Evolutionary conservation across 441 rosid species (phyloP).

Genomic region (Macaranga tanarius): DNA sequence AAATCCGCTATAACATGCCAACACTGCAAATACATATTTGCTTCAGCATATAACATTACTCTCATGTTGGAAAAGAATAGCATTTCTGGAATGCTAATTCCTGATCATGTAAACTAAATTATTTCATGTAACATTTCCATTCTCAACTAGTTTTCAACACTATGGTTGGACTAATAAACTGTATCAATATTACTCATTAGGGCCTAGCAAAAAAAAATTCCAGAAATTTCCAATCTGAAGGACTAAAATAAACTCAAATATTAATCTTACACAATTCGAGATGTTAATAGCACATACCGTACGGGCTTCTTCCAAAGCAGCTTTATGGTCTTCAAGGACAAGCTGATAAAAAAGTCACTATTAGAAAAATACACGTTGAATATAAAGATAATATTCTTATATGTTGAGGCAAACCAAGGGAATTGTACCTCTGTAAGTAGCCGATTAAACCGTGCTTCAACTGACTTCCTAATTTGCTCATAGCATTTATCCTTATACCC

Average conservation of each 20-base stretch:
- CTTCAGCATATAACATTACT: background rate
- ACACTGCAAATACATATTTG: background rate
- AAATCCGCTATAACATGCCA: background rate
- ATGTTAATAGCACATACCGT: conserved; percentile 46
- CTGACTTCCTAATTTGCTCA: conserved; percentile 85
- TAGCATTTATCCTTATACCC: conserved; percentile 98
- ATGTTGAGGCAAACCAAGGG: conserved; percentile 11
- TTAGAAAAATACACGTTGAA: conserved; percentile 29
- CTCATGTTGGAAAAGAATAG: background rate
- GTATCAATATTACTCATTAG: background rate
- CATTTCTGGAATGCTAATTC: background rate
- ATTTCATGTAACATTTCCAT: background rate
- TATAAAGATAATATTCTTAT: conserved; percentile 18
- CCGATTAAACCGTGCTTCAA: conserved; percentile 80
- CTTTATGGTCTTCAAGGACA: conserved; percentile 86
- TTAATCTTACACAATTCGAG: conserved; percentile 10
- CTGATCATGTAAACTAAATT: background rate
- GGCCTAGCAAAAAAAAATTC: background rate
- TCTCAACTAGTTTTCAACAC: conserved; percentile 1
- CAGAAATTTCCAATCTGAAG: conserved; percentile 9
- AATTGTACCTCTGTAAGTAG: conserved; percentile 70
- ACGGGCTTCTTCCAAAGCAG: conserved; percentile 96
- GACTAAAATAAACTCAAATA: background rate
- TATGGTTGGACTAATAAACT: background rate
- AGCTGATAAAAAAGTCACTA: conserved; percentile 54